phyloP scores from a whole-genome alignment of 768 basidiomycete genomes.

The Lactarius pseudohatsudake region DNA sequence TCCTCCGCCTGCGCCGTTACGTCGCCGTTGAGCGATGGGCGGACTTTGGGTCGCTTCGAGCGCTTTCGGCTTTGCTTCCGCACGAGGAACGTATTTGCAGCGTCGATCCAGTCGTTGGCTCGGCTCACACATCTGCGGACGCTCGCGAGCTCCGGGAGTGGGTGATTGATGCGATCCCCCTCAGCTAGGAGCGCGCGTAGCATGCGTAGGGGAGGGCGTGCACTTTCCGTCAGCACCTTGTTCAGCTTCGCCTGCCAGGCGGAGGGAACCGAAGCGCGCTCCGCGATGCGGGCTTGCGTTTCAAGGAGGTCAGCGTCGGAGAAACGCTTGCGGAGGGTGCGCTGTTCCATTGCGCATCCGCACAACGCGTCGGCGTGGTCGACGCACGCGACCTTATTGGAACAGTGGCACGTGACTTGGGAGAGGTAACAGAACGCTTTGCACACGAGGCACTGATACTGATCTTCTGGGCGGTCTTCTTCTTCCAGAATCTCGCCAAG shows the following conservation, averaged over 20 bases:
- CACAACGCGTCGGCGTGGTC: constrained; percentile 83
- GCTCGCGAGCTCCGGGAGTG: constrained; percentile 65
- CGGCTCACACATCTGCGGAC: constrained; percentile 77
- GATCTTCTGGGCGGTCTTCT: constrained; percentile 85
- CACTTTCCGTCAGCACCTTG: constrained; percentile 63
- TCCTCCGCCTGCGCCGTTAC: constrained; percentile 49
- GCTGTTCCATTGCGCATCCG: constrained; percentile 54
- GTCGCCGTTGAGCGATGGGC: constrained; percentile 39
- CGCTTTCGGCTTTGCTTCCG: constrained; percentile 81
- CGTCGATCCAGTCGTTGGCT: constrained; percentile 88
- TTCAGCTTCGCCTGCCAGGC: constrained; percentile 74
- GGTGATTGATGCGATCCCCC: constrained; percentile 81
- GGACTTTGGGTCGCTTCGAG: constrained; percentile 55
- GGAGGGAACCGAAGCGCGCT: constrained; percentile 70
- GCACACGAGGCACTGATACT: constrained; percentile 93
- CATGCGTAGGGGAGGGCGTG: constrained; percentile 70
- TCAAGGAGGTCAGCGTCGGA: constrained; percentile 75
- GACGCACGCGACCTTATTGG: constrained; percentile 75
- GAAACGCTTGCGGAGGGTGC: constrained; percentile 75
- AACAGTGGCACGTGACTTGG: constrained; percentile 82
- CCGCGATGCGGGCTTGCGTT: constrained; percentile 60
- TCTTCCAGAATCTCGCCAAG: constrained; percentile 70
- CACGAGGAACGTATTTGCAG: constrained; percentile 72
- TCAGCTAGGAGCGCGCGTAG: constrained; percentile 83
- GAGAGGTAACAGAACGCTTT: constrained; percentile 95